Conservation (phyloP, 2,329 filamentous ascomycete species). For the Colletotrichum endophyticum region DNA sequence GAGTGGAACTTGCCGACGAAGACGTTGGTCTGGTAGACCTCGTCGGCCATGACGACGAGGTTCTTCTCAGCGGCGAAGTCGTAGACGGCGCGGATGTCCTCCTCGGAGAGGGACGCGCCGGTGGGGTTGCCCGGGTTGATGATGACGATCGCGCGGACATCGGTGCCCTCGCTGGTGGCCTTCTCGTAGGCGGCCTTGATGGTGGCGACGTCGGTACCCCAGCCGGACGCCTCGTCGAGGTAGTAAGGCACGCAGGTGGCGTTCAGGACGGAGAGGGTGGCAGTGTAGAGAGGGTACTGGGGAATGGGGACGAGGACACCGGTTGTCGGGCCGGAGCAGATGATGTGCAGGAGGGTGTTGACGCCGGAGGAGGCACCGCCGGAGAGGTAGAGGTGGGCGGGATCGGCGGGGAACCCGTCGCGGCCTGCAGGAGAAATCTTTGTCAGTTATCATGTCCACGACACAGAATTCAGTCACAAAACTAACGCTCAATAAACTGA, state of each 20-base stretch:
- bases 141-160: conserved; percentile 91
- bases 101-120: conserved; percentile 79
- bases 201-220: conserved; percentile 85
- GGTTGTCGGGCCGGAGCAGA: conserved; percentile 77
- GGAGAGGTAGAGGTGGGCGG: conserved; percentile 86
- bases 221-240: conserved; percentile 83
- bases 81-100: conserved; percentile 84
- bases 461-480: not conserved
- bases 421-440: conserved; percentile 56
- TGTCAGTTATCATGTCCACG: not conserved
- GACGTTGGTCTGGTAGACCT: conserved; percentile 99
- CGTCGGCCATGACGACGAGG: conserved; percentile 90
- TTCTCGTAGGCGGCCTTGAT: conserved; percentile 77
- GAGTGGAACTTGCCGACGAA: conserved; percentile 93
- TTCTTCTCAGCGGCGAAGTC: conserved; percentile 85
- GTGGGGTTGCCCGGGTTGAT: conserved; percentile 99
- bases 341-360: conserved; percentile 88
- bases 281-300: conserved; percentile 97
- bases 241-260: conserved; percentile 91
- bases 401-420: conserved; percentile 85
- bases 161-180: conserved; percentile 77
- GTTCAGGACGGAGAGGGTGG: conserved; percentile 84
- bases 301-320: conserved; percentile 92
- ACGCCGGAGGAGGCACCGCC: conserved; percentile 93
- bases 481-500: conserved; percentile 85